phyloP scores from a whole-genome alignment of 768 basidiomycete species.

The Suillus clintonianus region DNA sequence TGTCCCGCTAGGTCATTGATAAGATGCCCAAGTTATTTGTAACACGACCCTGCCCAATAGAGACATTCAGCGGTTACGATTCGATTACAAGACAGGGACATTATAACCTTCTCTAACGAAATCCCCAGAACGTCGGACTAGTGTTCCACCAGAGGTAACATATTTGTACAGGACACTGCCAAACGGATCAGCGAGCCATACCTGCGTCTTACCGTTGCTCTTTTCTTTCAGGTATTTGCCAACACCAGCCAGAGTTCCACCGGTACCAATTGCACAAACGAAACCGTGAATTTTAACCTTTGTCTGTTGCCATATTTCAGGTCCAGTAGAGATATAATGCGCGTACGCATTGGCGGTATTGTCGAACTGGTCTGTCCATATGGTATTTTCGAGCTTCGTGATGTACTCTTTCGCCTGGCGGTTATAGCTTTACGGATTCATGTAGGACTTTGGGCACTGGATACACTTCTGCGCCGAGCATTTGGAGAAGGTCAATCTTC shows the following conservation, averaged over 20 bases:
- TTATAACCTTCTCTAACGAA: constrained; percentile 85
- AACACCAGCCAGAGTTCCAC: constrained; percentile 90
- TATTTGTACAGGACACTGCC: constrained; percentile 90
- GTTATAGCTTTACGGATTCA: constrained; percentile 95
- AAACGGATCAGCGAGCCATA: constrained; percentile 96
- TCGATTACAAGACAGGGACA: background rate
- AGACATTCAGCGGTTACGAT: constrained; percentile 1
- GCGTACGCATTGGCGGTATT: constrained; percentile 90
- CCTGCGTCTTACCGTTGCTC: constrained; percentile 73
- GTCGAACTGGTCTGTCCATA: constrained; percentile 99
- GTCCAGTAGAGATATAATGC: constrained; percentile 90
- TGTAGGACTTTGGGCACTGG: constrained; percentile 98
- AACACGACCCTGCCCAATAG: constrained; percentile 92
- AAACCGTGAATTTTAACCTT: constrained; percentile 81
- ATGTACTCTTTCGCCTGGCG: constrained; percentile 94
- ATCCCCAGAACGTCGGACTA: constrained; percentile 76
- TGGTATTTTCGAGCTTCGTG: constrained; percentile 66
- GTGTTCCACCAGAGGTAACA: constrained; percentile 74
- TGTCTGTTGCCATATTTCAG: constrained; percentile 94
- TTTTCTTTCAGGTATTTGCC: constrained; percentile 85
- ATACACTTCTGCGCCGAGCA: constrained; percentile 96
- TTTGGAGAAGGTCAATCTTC: constrained; percentile 94
- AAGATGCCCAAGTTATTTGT: constrained; percentile 87
- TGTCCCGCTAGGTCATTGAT: constrained; percentile 79
- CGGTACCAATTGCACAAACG: constrained; percentile 91